Evolutionary conservation across 169 alveolate genomes (phyloP), one percentile per base, ranked within the genome.

Genomic region (Theileria luwenshuni): DNA sequence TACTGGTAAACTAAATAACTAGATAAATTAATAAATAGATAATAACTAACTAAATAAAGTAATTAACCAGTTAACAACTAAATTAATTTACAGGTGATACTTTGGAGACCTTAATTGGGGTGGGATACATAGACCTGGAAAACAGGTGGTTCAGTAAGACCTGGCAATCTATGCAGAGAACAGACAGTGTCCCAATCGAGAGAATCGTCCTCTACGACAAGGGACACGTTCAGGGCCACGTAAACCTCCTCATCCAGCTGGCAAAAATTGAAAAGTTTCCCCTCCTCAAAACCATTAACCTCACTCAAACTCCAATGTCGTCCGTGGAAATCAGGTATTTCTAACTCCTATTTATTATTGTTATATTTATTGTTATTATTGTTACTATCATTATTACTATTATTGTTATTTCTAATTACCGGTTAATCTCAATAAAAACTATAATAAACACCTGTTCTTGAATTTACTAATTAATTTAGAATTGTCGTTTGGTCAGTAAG

Each of bases 121-220:
- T 94, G 23, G 94, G 96, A n/a, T 86, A 77, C 33, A 83, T 94
- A 51, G 96, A 94, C 83, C 77, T 94, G 69, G 94, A 92, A 69
- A 93, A 93, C 76, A 73, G 97, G 48, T 94, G 97, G 97, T 90
- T 90, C 73, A 90, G 95, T 51, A 85, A 83, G 19, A 90, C 85
- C 42, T 94, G 97, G 97, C 95, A 91, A 80, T 86, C 84, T 59
- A 86, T 92, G 93, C 83, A 90, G 93, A 75, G 92, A 62, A 90
- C 86, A 61, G 90, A 91, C 69, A 76, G 63, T 56, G 75, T 94
- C 10, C 97, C 97, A 6, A 87, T 92, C 38, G 97, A 94, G 75
- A 90, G 91, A 54, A 83, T 96, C 7, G 90, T 94, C 28, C 76
- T 94, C 64, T 77, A 85, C 56, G 86, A 72, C 67, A 61, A 79